Percentiles rank a stretch among this genome's conserved stretches.
Evolutionary conservation across 805 yeast species (phyloP).

Genomic region (Kodamaea hsintzibuensis): DNA sequence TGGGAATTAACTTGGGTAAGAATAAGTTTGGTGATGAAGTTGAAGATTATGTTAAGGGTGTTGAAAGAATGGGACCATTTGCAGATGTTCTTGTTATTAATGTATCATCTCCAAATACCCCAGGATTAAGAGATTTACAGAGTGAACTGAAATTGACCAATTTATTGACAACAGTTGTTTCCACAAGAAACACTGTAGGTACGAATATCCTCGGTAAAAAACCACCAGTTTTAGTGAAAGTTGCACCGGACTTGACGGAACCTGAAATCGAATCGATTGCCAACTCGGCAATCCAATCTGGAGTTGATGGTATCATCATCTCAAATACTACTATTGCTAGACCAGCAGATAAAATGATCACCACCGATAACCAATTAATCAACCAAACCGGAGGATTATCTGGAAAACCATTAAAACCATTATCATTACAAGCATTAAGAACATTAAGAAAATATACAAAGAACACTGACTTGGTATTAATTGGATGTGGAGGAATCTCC

Average conservation of each 20-base stretch:
- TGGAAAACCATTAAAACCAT: conserved; percentile 87
- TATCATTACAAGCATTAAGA: conserved; percentile 69
- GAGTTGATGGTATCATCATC: conserved; percentile 87
- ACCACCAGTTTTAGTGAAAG: conserved; percentile 86
- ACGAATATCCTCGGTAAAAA: conserved; percentile 42
- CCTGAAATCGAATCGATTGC: conserved; percentile 83
- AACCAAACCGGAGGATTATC: conserved; percentile 84
- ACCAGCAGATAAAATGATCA: conserved; percentile 56
- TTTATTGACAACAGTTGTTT: conserved; percentile 64
- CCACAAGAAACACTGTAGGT: conserved; percentile 58
- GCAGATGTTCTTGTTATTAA: conserved; percentile 91
- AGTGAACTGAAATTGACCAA: conserved; percentile 69
- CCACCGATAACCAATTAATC: conserved; percentile 43
- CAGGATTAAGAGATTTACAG: conserved; percentile 88
- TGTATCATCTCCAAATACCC: conserved; percentile 95
- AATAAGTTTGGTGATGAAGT: conserved; percentile 91
- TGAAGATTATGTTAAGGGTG: conserved; percentile 83
- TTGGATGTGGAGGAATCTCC: conserved; percentile 96
- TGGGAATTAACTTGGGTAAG: conserved; percentile 88
- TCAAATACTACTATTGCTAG: conserved; percentile 91
- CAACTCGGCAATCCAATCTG: conserved; percentile 68
- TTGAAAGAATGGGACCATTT: conserved; percentile 71
- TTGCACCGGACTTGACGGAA: conserved; percentile 90
- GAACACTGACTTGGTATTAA: conserved; percentile 67
- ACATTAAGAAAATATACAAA: conserved; percentile 75